Percentiles rank a stretch among this genome's conserved stretches.
Conservation (phyloP, 1,139 yeast genomes). For the Hyphopichia khmerensis region DNA sequence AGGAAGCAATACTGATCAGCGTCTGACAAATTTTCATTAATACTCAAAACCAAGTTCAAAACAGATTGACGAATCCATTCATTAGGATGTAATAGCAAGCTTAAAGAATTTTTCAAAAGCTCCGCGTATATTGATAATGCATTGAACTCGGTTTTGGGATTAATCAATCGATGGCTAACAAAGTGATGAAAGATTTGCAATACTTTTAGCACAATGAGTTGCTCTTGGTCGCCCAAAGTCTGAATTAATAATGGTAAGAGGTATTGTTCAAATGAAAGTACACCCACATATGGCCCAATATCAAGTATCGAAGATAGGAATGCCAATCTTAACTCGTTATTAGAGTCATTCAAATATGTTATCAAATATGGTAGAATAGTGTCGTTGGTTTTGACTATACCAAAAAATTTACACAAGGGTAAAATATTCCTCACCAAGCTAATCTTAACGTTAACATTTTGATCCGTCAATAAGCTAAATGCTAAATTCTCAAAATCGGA, state of each 20-base stretch:
- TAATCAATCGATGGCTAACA: slow-evolving; percentile 32
- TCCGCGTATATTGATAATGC: slow-evolving; percentile 42
- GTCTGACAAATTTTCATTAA: slow-evolving; percentile 60
- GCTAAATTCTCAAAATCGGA: slow-evolving; percentile 63
- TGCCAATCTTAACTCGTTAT: slow-evolving; percentile 63
- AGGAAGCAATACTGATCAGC: slow-evolving; percentile 84
- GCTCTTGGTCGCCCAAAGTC: slow-evolving; percentile 80
- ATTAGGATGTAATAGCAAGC: slow-evolving; percentile 73
- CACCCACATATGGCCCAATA: slow-evolving; percentile 79
- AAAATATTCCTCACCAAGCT: slow-evolving; percentile 67
- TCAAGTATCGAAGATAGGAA: slow-evolving; percentile 77
- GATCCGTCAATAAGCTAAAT: slow-evolving; percentile 66
- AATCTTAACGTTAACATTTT: slow-evolving; percentile 62
- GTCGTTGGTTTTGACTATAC: slow-evolving; percentile 85
- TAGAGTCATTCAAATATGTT: slow-evolving; percentile 83
- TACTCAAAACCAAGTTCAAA: slow-evolving; percentile 57
- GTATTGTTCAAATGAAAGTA: slow-evolving; percentile 81
- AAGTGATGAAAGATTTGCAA: slow-evolving; percentile 55
- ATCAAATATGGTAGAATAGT: slow-evolving; percentile 85
- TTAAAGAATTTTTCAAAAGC: slow-evolving; percentile 27
- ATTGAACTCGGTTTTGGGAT: slow-evolving; percentile 39
- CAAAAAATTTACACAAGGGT: slow-evolving; percentile 79
- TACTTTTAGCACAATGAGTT: slow-evolving; percentile 75
- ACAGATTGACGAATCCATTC: slow-evolving; percentile 80
- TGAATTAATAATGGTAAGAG: slow-evolving; percentile 81